Conservation (phyloP, 306 rosid species). For the Vigna radiata region DNA sequence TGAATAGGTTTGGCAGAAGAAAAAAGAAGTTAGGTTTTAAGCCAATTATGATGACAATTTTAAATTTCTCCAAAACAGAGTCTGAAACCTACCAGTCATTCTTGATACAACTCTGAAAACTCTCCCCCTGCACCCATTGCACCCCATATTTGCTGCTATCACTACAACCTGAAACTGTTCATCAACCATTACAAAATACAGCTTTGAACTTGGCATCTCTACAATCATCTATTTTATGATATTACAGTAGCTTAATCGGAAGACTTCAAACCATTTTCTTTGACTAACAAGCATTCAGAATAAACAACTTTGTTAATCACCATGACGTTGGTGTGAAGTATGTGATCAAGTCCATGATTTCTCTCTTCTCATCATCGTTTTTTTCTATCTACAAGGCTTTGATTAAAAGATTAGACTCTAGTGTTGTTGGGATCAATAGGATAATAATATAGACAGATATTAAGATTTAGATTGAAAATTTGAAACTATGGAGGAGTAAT, state of each 20-base stretch:
- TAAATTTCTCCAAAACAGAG: slow-evolving; percentile 11
- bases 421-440: background rate
- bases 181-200: slow-evolving; percentile 16
- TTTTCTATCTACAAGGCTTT: too few species aligned
- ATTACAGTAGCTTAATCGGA: background rate
- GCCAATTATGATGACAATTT: background rate
- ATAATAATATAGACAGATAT: too few species aligned
- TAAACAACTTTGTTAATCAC: background rate
- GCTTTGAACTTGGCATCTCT: background rate
- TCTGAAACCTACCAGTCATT: slow-evolving; percentile 40
- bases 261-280: slow-evolving; percentile 11
- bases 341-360: too few species aligned
- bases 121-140: slow-evolving; percentile 42
- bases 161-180: slow-evolving; percentile 52
- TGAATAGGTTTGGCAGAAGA: background rate
- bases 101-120: slow-evolving; percentile 46
- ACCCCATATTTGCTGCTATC: slow-evolving; percentile 44
- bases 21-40: background rate
- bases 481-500: background rate
- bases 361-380: too few species aligned
- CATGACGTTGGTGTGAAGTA: too few species aligned
- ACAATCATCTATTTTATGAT: background rate
- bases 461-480: too few species aligned
- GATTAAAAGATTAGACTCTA: too few species aligned
- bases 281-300: slow-evolving; percentile 2